Evolutionary conservation across 495 filamentous ascomycete species (phyloP).

Genomic region (Xylaria grammica): DNA sequence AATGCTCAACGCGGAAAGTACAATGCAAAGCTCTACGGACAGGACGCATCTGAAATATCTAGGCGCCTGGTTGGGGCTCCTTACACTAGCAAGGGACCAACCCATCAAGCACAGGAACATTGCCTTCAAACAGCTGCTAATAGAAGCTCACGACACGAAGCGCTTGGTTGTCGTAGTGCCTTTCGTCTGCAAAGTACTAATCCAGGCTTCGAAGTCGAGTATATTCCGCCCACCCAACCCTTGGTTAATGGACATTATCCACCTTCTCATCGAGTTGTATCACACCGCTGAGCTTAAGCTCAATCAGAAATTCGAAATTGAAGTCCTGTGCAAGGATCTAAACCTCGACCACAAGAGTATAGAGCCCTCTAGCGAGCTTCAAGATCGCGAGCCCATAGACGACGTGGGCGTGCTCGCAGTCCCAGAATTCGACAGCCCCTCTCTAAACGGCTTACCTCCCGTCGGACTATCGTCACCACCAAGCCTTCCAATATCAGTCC

Average conservation of each 20-base stretch:
- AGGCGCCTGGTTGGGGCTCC: constrained; percentile 86
- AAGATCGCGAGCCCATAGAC: constrained; percentile 69
- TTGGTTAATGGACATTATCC: constrained; percentile 94
- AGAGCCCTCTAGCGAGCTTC: constrained; percentile 80
- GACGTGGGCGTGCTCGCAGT: constrained; percentile 61
- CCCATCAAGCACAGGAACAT: constrained; percentile 97
- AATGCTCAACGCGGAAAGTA: constrained; percentile 87
- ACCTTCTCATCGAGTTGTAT: constrained; percentile 88
- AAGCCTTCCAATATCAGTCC: constrained; percentile 73
- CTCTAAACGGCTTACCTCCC: constrained; percentile 71
- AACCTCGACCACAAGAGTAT: constrained; percentile 84
- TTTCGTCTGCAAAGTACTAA: constrained; percentile 93
- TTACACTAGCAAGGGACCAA: constrained; percentile 93
- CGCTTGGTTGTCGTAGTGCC: constrained; percentile 90
- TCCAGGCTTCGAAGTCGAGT: constrained; percentile 79
- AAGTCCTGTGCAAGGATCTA: constrained; percentile 93
- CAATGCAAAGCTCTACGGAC: constrained; percentile 78
- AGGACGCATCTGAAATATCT: constrained; percentile 89
- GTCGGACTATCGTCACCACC: constrained; percentile 73
- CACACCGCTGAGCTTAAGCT: constrained; percentile 90
- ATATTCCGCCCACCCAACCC: constrained; percentile 95
- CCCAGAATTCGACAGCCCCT: constrained; percentile 69
- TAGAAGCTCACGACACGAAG: constrained; percentile 90
- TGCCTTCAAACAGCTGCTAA: constrained; percentile 91
- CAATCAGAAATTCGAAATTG: constrained; percentile 97